Base-by-base conservation (phyloP, 176 grass and related monocot genomes). In the Cenchrus americanus region DNA sequence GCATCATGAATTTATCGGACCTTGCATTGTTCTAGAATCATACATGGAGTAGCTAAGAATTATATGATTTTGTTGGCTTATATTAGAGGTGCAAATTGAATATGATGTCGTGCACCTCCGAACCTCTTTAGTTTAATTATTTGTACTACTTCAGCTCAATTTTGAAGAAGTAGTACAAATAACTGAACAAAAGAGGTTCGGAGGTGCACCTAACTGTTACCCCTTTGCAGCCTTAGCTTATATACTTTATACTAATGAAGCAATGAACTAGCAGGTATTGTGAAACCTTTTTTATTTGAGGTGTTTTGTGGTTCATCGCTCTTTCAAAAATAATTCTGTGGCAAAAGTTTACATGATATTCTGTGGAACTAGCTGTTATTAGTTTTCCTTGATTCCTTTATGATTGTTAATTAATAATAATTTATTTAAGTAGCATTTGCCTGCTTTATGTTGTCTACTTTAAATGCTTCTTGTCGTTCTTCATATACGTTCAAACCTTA, bases 1-100 rank as follows among this genome's bases (percentile, higher is more conserved):
- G 22, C 50, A 17, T 15, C 44, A 71, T 4, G 49, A n/a, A 49
- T 62, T 47, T 79, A 66, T 47, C 4, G 8, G 32, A 73, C 9
- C 49, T 30, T 15, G 26, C 42, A 51, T 72, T 84, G 70, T 84
- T 78, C 69, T 81, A 75, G 17, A 71, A 60, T 55, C 19, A 85
- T 70, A 70, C 17, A 42, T 77, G 67, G 51, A 69, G 13, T 14
- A 53, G 43, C 43, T 71, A 78, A 41, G 50, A 60, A 69, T 61
- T 87, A 32, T 40, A 27, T 75, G 67, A 53, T 77, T 41, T 71
- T 76, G 2, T 18, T 69, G 19, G 14, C 47, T 15, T 69, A 8
- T 82, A 43, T 63, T n/a, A n/a, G n/a, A n/a, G n/a, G n/a, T n/a
- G n/a, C n/a, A n/a, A n/a, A n/a, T n/a, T n/a, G n/a, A n/a, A n/a